A percentile compares a stretch with the other conserved stretches of the same genome.
Conservation (phyloP, 495 filamentous ascomycete genomes). For the Aspergillus taichungensis region DNA sequence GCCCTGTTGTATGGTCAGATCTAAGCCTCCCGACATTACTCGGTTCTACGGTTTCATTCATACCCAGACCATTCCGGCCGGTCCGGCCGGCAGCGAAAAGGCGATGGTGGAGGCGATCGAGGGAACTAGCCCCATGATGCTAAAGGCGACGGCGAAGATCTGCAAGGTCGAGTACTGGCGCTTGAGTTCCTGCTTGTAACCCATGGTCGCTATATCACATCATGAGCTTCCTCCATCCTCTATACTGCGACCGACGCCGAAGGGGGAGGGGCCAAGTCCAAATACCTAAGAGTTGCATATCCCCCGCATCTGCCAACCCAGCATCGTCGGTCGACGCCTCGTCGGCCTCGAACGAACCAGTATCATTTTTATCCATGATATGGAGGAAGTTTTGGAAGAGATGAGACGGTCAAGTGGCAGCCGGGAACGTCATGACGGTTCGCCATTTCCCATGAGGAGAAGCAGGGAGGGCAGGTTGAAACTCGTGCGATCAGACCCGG, state of each 20-base stretch:
- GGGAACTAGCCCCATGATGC: conserved; percentile 64
- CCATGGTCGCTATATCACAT: conserved; percentile 32
- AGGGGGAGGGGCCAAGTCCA: neutral
- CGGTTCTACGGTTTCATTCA: neutral
- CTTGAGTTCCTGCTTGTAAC: conserved; percentile 63
- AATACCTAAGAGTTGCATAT: conserved; percentile 28
- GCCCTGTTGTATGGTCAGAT: conserved; percentile 21
- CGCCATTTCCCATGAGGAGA: no score
- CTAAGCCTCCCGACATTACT: no score
- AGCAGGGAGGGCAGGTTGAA: no score
- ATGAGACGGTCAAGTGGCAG: no score
- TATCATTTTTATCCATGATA: neutral
- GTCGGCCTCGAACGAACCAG: neutral
- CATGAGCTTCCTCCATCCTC: neutral
- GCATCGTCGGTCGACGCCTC: neutral
- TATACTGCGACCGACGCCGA: neutral
- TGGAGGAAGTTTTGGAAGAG: no score
- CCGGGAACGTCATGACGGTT: no score
- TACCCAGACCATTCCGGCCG: conserved; percentile 62
- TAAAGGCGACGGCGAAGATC: conserved; percentile 64
- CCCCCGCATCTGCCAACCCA: conserved; percentile 12
- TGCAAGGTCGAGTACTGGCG: conserved; percentile 58
- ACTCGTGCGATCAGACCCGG: no score
- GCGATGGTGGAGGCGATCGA: conserved; percentile 58
- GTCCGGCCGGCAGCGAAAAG: conserved; percentile 59